phyloP scores from a whole-genome alignment of 257 asterid genomes.

The Solanum chiquidenum region DNA sequence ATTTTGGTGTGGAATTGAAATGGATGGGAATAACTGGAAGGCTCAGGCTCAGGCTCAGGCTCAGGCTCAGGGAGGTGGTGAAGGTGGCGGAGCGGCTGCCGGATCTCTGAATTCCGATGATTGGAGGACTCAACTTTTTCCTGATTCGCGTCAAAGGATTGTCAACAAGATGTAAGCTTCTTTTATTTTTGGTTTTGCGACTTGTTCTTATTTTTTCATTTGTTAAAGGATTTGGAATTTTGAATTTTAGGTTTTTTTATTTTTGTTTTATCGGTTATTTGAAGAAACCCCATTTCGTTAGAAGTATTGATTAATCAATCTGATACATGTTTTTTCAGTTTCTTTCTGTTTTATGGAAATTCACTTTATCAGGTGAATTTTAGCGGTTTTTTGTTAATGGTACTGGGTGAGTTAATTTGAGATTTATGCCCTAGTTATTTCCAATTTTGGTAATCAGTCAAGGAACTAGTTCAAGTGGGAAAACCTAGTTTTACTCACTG shows the following conservation, averaged over 20 bases:
- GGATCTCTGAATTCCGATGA: slow-evolving; percentile 40
- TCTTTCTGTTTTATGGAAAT: not conserved
- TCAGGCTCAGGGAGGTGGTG: slow-evolving; percentile 31
- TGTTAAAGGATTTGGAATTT: not conserved
- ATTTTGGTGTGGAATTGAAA: not conserved
- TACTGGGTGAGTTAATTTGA: not conserved
- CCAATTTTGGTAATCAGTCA: not conserved
- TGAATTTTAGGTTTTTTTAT: no score
- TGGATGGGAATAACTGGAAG: slow-evolving; percentile 60
- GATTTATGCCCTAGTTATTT: not conserved
- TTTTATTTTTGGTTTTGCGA: not conserved
- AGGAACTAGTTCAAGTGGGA: not conserved
- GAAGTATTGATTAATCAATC: not conserved
- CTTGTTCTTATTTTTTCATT: not conserved
- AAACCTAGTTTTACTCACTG: not conserved
- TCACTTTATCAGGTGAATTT: not conserved
- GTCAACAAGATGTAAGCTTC: slow-evolving; percentile 55
- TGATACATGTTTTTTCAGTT: not conserved
- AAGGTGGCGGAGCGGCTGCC: not conserved
- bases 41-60: not conserved
- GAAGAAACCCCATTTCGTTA: not conserved
- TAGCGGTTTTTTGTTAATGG: not conserved
- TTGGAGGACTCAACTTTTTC: slow-evolving; percentile 67
- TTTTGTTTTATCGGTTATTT: not conserved
- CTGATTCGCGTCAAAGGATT: slow-evolving; percentile 54